Conservation (phyloP, 2,329 filamentous ascomycete species). For the Tolypocladium amazonense region DNA sequence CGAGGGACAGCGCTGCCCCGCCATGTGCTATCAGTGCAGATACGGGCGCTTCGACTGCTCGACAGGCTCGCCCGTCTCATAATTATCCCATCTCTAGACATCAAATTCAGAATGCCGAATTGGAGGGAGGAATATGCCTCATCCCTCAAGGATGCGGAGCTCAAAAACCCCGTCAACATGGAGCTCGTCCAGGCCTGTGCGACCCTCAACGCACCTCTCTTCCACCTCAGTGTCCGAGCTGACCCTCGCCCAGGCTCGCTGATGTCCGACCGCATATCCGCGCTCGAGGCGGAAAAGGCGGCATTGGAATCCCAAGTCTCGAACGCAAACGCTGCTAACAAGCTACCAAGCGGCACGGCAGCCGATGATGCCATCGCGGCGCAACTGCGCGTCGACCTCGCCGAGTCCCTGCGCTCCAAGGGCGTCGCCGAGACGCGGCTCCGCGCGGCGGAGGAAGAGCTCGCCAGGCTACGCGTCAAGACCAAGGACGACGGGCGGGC, state of each 20-base stretch:
- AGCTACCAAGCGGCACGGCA: background rate
- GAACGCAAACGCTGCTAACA: slow-evolving; percentile 7
- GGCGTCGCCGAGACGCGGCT: slow-evolving; percentile 56
- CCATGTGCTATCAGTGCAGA: background rate
- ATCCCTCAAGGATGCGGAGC: slow-evolving; percentile 61
- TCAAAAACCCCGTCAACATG: slow-evolving; percentile 49
- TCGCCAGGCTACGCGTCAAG: slow-evolving; percentile 50
- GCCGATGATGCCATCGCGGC: slow-evolving; percentile 23
- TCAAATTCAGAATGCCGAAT: slow-evolving; percentile 37
- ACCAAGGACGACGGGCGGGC: slow-evolving; percentile 48
- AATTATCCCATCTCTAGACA: background rate
- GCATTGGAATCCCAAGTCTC: slow-evolving; percentile 20
- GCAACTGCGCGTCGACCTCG: slow-evolving; percentile 58
- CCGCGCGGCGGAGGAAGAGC: slow-evolving; percentile 50
- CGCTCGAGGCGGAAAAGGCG: slow-evolving; percentile 48
- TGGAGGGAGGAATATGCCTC: slow-evolving; percentile 77
- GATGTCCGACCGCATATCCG: slow-evolving; percentile 56
- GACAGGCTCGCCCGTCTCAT: background rate
- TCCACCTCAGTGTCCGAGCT: slow-evolving; percentile 4
- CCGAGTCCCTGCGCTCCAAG: slow-evolving; percentile 66
- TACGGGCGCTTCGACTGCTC: background rate
- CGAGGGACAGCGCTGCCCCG: background rate
- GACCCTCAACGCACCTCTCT: slow-evolving; percentile 14
- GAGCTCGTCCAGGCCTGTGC: slow-evolving; percentile 72
- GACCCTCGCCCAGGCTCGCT: slow-evolving; percentile 43